Conservation (phyloP, 2,329 filamentous ascomycete genomes). For the Trichoderma atrobrunneum region DNA sequence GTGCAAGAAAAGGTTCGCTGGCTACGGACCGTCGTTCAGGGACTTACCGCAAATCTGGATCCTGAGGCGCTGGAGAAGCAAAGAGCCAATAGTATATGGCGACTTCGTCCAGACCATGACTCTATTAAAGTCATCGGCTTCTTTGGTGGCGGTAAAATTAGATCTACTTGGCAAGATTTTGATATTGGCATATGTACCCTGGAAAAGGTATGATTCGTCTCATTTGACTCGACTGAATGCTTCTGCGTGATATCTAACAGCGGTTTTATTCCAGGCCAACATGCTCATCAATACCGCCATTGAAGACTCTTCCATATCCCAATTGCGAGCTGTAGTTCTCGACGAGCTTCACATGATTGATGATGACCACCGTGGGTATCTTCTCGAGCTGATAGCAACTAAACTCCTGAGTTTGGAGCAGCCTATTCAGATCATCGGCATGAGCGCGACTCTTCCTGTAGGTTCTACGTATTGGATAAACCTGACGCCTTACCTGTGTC, state of each 20-base stretch:
- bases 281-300: constrained; percentile 70
- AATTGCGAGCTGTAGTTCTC: constrained; percentile 65
- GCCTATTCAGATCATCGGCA: constrained; percentile 68
- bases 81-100: constrained; percentile 45
- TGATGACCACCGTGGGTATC: constrained; percentile 71
- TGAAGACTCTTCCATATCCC: constrained; percentile 64
- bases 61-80: constrained; percentile 34
- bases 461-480: constrained; percentile 25
- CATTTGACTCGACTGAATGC: background rate
- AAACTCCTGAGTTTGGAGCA: constrained; percentile 69
- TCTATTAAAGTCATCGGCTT: constrained; percentile 67
- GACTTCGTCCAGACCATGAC: constrained; percentile 54
- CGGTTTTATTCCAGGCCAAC: constrained; percentile 68
- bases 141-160: constrained; percentile 69
- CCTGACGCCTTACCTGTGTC: background rate
- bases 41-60: constrained; percentile 42
- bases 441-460: constrained; percentile 76
- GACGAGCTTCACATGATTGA: constrained; percentile 83
- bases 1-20: constrained; percentile 78
- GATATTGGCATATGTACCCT: constrained; percentile 78
- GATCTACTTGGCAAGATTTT: constrained; percentile 67
- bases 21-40: constrained; percentile 65
- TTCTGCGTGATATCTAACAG: constrained; percentile 3
- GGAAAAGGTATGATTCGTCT: constrained; percentile 56
- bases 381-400: constrained; percentile 70